Evolutionary conservation across 768 basidiomycete genomes (phyloP).

Genomic region (Suillus occidentalis): DNA sequence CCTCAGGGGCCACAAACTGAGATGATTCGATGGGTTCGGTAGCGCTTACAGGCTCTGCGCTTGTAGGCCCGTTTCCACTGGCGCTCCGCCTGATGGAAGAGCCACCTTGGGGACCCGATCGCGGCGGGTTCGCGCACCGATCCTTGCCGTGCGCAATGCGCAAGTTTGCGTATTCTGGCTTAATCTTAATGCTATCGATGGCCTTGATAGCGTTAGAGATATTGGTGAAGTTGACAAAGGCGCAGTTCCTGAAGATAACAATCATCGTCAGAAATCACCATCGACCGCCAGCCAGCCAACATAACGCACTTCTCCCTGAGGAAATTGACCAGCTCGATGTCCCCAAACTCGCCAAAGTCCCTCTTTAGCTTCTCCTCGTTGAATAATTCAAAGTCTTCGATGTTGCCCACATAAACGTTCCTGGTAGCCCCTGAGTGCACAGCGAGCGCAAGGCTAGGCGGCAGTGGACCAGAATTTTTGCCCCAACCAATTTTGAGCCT

Average conservation of each 20-base stretch:
- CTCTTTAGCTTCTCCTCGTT: constrained; percentile 85
- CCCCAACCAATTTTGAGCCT: constrained; percentile 98
- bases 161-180: constrained; percentile 85
- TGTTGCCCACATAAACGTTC: constrained; percentile 94
- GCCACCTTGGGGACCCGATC: constrained; percentile 77
- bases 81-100: constrained; percentile 49
- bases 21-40: not conserved
- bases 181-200: constrained; percentile 92
- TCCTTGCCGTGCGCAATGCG: constrained; percentile 96
- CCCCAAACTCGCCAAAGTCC: constrained; percentile 95
- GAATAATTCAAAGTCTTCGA: constrained; percentile 94
- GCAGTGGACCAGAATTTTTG: constrained; percentile 87
- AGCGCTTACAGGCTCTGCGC: constrained; percentile 10
- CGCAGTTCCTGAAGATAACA: constrained; percentile 69
- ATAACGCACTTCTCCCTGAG: constrained; percentile 78
- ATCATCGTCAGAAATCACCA: constrained; percentile 5
- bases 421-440: constrained; percentile 93
- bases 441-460: constrained; percentile 80
- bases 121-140: constrained; percentile 90
- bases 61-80: constrained; percentile 37
- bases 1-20: not conserved
- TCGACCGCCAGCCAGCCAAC: constrained; percentile 6
- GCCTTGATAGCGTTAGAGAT: constrained; percentile 96
- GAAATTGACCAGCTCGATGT: constrained; percentile 96
- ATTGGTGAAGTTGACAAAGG: constrained; percentile 95